A percentile compares a stretch with the other conserved stretches of the same genome.
These are phyloP conservation scores for Trichoderma sp. DNA, from an alignment of 2,329 filamentous ascomycete species.

Conservation along the genomic window DNA sequence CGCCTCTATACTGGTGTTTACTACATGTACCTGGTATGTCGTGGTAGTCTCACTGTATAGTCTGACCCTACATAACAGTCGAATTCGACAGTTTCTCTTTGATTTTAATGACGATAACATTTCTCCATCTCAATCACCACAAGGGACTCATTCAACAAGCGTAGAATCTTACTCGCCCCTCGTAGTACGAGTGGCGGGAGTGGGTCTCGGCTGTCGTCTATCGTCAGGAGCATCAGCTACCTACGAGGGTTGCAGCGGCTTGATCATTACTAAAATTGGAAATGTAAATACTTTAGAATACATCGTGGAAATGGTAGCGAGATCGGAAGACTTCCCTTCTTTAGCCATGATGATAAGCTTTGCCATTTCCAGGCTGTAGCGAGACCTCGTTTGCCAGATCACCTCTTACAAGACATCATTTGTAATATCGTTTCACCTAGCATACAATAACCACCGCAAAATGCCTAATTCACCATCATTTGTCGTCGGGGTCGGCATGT, in stretches of 20 bases:
- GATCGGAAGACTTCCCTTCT: neutral
- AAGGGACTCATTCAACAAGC: too few species aligned
- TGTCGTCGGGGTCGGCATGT: conserved; percentile 10
- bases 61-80: too few species aligned
- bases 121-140: neutral
- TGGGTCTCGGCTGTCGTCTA: conserved; percentile 15
- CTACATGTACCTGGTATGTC: too few species aligned
- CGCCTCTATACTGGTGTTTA: too few species aligned
- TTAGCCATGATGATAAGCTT: neutral
- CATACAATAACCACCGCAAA: neutral
- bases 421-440: neutral
- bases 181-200: neutral
- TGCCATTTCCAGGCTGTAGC: neutral
- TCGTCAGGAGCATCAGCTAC: neutral
- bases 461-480: conserved; percentile 1
- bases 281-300: neutral
- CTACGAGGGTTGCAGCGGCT: neutral
- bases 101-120: too few species aligned
- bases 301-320: neutral
- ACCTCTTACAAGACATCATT: neutral
- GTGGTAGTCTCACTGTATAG: too few species aligned
- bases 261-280: neutral
- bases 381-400: neutral
- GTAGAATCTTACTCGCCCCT: neutral
- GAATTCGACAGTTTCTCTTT: too few species aligned